Percentiles rank a stretch among this genome's conserved stretches.
Conservation (phyloP, 331 rosid species). For the Spiraea crenata region DNA sequence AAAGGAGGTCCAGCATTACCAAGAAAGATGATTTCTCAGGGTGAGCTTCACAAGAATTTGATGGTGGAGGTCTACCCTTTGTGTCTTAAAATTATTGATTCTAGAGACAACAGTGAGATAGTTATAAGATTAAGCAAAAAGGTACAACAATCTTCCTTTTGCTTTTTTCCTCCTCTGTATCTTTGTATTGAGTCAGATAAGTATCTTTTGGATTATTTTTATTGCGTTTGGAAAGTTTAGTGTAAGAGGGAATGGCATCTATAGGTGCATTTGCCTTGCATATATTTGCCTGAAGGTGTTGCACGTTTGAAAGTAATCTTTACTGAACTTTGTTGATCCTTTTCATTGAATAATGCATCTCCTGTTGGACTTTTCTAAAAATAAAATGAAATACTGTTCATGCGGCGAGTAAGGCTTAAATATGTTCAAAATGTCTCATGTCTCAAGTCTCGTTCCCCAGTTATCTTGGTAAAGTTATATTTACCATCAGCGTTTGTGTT, state of each 20-base stretch:
- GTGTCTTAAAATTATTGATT: slow-evolving; percentile 71
- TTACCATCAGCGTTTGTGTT: not conserved
- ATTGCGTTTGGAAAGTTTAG: not conserved
- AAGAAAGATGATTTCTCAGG: slow-evolving; percentile 89
- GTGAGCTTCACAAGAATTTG: slow-evolving; percentile 52
- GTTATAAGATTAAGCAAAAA: slow-evolving; percentile 75
- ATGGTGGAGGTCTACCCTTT: slow-evolving; percentile 86
- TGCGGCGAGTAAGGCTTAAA: too few relatives aligned
- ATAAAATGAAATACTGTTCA: not conserved
- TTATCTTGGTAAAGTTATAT: too few relatives aligned
- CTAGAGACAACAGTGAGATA: slow-evolving; percentile 62
- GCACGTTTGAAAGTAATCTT: not conserved
- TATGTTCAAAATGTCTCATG: too few relatives aligned
- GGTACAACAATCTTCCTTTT: slow-evolving; percentile 42
- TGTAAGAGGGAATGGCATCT: not conserved
- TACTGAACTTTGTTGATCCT: not conserved
- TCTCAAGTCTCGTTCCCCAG: too few relatives aligned
- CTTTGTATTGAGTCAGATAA: not conserved
- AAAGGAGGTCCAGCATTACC: slow-evolving; percentile 94
- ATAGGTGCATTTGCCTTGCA: not conserved
- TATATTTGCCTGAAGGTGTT: not conserved
- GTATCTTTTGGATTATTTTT: not conserved
- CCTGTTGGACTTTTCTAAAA: not conserved
- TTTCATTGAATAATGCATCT: not conserved
- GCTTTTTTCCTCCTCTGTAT: not conserved